Evolutionary conservation across 106 monocot genomes (phyloP), one percentile per base, ranked within the genome.

Genomic region (Dactylorhiza incarnata): DNA sequence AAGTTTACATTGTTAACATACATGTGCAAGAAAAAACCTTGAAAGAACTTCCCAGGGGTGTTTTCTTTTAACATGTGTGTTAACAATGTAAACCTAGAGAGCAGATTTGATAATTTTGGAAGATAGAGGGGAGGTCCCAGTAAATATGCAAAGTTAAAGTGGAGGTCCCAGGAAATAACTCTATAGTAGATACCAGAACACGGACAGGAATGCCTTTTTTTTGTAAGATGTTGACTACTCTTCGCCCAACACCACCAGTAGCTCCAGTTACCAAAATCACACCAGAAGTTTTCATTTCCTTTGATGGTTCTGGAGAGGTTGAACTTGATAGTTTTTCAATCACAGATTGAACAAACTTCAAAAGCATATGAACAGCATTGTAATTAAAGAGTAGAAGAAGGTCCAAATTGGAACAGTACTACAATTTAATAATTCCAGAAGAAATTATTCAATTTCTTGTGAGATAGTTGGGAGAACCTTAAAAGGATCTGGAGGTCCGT

Each of bases 161-260:
- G 29, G 29, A 29, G 29, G 29, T 29, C 29, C 29, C 29, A 29
- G 29, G 29, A 29, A 29, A 29, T 29, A 2, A 29, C 29, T 29
- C 29, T 29, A 29, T 29, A 29, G 29, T 29, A 29, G 29, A 45
- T 94, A 99, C 94, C 97, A 99, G 84, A 73, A 80, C 91, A 77
- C 91, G 81, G 58, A 99, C 89, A 48, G 86, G 83, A 76, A 79
- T 62, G 44, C 94, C 96, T 85, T 86, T 91, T 43, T 89, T 83
- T 49, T 85, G 79, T 76, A 99, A 83, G 46, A 89, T 73, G 61
- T 89, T 80, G 17, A 99, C 94, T 52, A 99, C 89, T 72, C 94
- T 94, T 84, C 91, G 78, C 46, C 97, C 97, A 85, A 99, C 94
- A 69, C 97, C 97, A 79, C 94, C 97, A 71, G 94, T 99, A 25